Evolutionary conservation across 1,284 basidiomycete species (phyloP), one percentile per base, ranked within the genome.

Genomic region (Athelia psychrophila): DNA sequence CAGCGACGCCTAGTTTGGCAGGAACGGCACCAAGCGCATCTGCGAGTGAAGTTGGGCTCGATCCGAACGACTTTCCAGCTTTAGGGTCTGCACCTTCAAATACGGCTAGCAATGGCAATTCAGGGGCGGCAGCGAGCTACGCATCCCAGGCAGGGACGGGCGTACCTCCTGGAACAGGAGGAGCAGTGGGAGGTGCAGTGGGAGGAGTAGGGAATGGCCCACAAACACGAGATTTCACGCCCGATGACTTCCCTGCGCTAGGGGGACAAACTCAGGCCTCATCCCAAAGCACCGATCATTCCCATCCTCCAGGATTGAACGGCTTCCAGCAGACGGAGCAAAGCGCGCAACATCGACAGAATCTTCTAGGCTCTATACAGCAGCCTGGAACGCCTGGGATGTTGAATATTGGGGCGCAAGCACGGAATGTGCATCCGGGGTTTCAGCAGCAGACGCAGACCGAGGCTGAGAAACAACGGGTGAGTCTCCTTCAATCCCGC

Each of bases 1-100:
- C 78, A 22, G 66, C 75, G 51, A 71, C 79, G n/a, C 67, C 73
- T 16, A 69, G 62, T 54, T 58, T 72, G 25, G 12, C 53, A 48
- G 71, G 72, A 44, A 76, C 68, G 44, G 76, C 80, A 27, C 79
- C 81, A 35, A 81, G 82, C 36, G 78, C 75, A 48, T 83, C 84
- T n/a, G 71, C 81, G 27, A 83, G 78, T 61, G 88, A 90, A 61
- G 81, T 85, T 52, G 86, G 83, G n/a, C 80, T 92, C 49, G 90
- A 92, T 74, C 88, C 83, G 32, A 92, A 87, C 63, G 90, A 93
- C 68, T 93, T 93, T 61, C 90, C 90, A 12, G 90, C 88, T 23
- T 78, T 93, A 12, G 88, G 89, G 44, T 84, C 77, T 49, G 70
- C 71, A 16, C 68, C 71, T 51, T 71, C 71, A 55, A 66, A 64